These are phyloP conservation scores for Amanita fuliginea DNA, from an alignment of 768 basidiomycete species.

Conservation along the genomic window DNA sequence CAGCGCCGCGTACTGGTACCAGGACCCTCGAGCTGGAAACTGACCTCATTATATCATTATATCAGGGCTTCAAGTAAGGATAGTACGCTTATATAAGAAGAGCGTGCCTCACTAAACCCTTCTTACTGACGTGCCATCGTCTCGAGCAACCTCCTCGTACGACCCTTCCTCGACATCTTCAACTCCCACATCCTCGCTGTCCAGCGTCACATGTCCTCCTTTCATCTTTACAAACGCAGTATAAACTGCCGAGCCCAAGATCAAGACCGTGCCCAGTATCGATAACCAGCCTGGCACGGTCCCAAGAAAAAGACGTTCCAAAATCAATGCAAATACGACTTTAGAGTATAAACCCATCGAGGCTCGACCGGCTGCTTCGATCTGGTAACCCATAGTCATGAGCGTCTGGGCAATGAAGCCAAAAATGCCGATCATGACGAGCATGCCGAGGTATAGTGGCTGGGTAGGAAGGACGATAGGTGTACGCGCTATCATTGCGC, in stretches of 20 bases:
- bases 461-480: constrained; percentile 33
- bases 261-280: neutral
- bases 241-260: constrained; percentile 1
- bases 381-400: constrained; percentile 36
- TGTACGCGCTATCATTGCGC: constrained; percentile 30
- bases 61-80: no score
- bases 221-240: neutral
- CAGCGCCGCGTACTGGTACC: no score
- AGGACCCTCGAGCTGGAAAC: no score
- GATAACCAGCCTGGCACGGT: neutral
- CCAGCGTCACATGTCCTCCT: no score
- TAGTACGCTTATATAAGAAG: no score
- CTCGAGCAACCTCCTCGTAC: no score
- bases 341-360: constrained; percentile 43
- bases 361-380: constrained; percentile 51
- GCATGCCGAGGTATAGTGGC: constrained; percentile 30
- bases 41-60: no score
- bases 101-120: no score
- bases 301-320: neutral
- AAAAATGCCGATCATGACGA: constrained; percentile 39
- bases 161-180: no score
- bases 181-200: no score
- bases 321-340: constrained; percentile 4
- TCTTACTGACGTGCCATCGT: no score
- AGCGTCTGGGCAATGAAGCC: constrained; percentile 41